These are phyloP conservation scores for Pyropia haitanensis DNA, from an alignment of 23 red algal species.

Conservation along the genomic window DNA sequence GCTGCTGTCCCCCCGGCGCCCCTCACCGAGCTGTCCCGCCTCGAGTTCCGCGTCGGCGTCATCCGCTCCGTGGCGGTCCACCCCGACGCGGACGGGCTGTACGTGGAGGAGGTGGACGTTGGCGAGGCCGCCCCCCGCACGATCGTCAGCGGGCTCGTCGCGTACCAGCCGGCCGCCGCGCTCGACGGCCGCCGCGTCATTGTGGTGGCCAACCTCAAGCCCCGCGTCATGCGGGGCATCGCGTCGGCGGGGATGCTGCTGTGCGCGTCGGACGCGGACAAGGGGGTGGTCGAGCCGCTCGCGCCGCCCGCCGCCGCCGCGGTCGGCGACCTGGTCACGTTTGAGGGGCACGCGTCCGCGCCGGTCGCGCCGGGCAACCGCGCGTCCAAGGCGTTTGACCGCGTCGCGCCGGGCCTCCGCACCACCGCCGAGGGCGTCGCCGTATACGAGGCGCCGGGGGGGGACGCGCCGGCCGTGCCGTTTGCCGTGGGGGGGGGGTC, in stretches of 20 bases:
- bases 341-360: constrained; percentile 50
- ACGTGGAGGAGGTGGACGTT: constrained; percentile 54
- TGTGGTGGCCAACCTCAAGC: constrained; percentile 69
- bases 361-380: constrained; percentile 57
- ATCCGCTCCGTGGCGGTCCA: constrained; percentile 36
- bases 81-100: constrained; percentile 64
- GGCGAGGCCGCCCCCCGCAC: constrained; percentile 43
- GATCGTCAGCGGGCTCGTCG: constrained; percentile 69
- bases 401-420: constrained; percentile 22
- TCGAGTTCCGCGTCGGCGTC: constrained; percentile 65
- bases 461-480: constrained; percentile 5
- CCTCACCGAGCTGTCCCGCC: constrained; percentile 63
- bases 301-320: constrained; percentile 16
- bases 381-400: constrained; percentile 82
- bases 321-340: constrained; percentile 59
- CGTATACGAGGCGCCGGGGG: constrained; percentile 30
- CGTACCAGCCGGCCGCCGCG: constrained; percentile 30
- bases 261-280: constrained; percentile 51
- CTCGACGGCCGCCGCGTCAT: constrained; percentile 49
- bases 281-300: constrained; percentile 47
- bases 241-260: constrained; percentile 63
- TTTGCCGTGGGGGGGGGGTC: constrained; percentile 23
- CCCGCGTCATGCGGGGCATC: constrained; percentile 62
- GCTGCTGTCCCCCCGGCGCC: constrained; percentile 22
- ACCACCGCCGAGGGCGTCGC: constrained; percentile 50